Percentiles rank a stretch among this genome's conserved stretches.
These are phyloP conservation scores for Teratosphaeria viscida DNA, from an alignment of 2,329 filamentous ascomycete genomes.

Conservation along the genomic window DNA sequence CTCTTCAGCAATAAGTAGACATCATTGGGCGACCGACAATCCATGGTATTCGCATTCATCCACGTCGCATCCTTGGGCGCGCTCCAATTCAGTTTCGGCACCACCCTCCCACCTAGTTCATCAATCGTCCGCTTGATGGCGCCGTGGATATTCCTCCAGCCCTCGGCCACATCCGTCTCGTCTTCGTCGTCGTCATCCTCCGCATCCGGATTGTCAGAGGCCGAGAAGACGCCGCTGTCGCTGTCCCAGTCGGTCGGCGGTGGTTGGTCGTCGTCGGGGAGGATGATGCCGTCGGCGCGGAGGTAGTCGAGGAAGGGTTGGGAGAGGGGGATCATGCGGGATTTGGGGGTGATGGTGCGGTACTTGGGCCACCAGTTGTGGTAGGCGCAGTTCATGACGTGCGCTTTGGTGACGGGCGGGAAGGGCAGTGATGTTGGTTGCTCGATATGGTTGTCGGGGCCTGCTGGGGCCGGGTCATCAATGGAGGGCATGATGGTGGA, in stretches of 20 bases:
- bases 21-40: slow-evolving; percentile 80
- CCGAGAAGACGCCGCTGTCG: slow-evolving; percentile 43
- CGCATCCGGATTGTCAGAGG: slow-evolving; percentile 34
- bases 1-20: slow-evolving; percentile 90
- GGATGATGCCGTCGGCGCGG: slow-evolving; percentile 80
- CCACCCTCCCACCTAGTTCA: slow-evolving; percentile 74
- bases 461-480: background rate
- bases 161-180: slow-evolving; percentile 50
- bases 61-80: slow-evolving; percentile 91
- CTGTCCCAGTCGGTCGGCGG: slow-evolving; percentile 31
- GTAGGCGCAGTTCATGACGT: slow-evolving; percentile 92
- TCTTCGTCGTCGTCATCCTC: slow-evolving; percentile 34
- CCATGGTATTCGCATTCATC: slow-evolving; percentile 83
- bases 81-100: slow-evolving; percentile 95
- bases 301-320: slow-evolving; percentile 73
- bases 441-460: background rate
- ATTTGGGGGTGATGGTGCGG: slow-evolving; percentile 70
- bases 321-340: slow-evolving; percentile 69
- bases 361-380: slow-evolving; percentile 86
- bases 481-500: background rate
- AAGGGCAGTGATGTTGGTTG: slow-evolving; percentile 48
- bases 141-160: slow-evolving; percentile 62
- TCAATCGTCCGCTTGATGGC: slow-evolving; percentile 66
- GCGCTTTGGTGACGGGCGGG: slow-evolving; percentile 69
- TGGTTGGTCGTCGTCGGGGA: slow-evolving; percentile 57